Base-by-base conservation (phyloP, 257 asterid genomes). In the Rehmannia glutinosa region DNA sequence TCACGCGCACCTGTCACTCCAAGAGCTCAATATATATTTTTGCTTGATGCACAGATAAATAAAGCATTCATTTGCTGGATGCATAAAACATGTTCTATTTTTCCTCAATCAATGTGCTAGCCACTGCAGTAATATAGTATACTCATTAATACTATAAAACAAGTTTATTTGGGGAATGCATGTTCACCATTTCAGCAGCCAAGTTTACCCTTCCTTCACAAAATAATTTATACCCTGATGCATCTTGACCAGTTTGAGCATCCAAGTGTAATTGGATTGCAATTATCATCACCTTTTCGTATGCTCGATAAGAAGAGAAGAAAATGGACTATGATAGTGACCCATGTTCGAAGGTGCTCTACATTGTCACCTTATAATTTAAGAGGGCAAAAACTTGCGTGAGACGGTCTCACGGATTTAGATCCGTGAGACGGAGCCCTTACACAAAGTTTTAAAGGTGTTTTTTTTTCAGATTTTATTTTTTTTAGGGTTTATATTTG, bases 1-100 rank as follows among this genome's bases (percentile, higher is more conserved):
- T 93, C 99, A 60, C 99, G 95, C 0, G 97, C 95, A 81, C 96
- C 99, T 93, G 89, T 60, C 45, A 78, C 15, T 67, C 73, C 46
- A 35, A 52, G 61, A 75, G 38, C 45, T 71, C 69, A 79, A 60
- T 42, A 21, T 3, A 17, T 32, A 36, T 10, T 46, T 64, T 32
- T n/a, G 28, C 69, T 25, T 7, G 16, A 55, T 41, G 24, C 17
- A 27, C 46, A 27, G 5, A 35, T 30, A 21, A 46, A 57, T 5
- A 75, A n/a, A 62, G 6, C 21, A 51, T 33, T 23, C 12, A 1
- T 33, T 47, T 47, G 27, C 10, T 17, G 8, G 36, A 64, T 6
- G 12, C 9, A 58, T 12, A 35, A 6, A 56, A 20, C 33, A 39
- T 16, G 45, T 21, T 35, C 45, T 12, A 5, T 25, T 32, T 20